These are phyloP conservation scores for Cyclotella atomus DNA, from an alignment of 108 stramenopile genomes.

Conservation along the genomic window DNA sequence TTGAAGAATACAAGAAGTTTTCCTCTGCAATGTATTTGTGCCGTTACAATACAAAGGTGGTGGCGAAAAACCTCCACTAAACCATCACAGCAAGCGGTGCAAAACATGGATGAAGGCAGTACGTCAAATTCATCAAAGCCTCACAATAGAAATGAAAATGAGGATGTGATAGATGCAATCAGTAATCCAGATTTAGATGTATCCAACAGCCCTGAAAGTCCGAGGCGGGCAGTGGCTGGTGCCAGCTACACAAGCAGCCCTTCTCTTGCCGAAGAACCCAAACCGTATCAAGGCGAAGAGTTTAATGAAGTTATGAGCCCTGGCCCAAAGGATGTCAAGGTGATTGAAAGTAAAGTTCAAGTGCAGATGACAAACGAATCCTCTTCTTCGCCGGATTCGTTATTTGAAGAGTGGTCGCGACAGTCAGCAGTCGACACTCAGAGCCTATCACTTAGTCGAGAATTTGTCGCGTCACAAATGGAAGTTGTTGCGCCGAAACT, in stretches of 20 bases:
- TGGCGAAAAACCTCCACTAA: conserved; percentile 17
- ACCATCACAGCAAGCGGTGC: neutral
- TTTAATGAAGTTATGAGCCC: neutral
- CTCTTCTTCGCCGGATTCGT: conserved; percentile 39
- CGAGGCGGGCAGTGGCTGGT: no score
- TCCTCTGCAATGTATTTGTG: neutral
- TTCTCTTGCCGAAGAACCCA: neutral
- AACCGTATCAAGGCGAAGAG: neutral
- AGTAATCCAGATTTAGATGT: neutral
- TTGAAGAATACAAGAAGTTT: conserved; percentile 16
- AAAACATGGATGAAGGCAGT: neutral
- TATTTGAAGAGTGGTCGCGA: conserved; percentile 47
- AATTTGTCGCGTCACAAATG: neutral
- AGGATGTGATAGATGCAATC: neutral
- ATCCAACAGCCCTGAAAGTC: neutral
- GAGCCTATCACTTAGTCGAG: neutral
- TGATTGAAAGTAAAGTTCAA: neutral
- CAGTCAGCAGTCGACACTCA: conserved; percentile 7
- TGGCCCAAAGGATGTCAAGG: neutral
- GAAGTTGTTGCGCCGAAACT: neutral
- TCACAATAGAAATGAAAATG: no score
- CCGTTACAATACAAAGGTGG: conserved; percentile 16
- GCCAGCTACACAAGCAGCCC: neutral
- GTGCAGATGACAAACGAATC: neutral
- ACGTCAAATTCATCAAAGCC: neutral